phyloP scores from a whole-genome alignment of 2,329 filamentous ascomycete genomes.

The Thelonectria rubi region DNA sequence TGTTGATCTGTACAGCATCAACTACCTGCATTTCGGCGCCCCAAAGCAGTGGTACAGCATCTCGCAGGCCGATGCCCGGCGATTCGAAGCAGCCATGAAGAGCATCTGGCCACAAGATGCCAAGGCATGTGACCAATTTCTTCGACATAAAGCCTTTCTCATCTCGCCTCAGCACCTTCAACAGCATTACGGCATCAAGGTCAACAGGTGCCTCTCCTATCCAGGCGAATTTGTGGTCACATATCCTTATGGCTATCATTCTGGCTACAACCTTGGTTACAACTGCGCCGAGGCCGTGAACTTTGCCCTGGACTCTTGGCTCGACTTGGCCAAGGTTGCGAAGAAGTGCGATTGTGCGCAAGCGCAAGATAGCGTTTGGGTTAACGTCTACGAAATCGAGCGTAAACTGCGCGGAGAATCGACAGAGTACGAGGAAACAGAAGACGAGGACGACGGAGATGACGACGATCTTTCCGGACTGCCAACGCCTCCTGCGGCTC shows the following conservation, averaged over 20 bases:
- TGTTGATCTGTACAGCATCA: slow-evolving; percentile 99
- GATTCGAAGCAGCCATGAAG: slow-evolving; percentile 95
- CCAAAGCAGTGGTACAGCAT: slow-evolving; percentile 99
- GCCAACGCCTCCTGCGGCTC: slow-evolving; percentile 80
- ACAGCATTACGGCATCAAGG: slow-evolving; percentile 91
- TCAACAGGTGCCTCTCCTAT: slow-evolving; percentile 94
- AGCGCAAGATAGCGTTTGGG: slow-evolving; percentile 97
- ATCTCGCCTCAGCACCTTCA: slow-evolving; percentile 91
- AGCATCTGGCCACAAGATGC: slow-evolving; percentile 94
- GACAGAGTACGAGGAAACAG: slow-evolving; percentile 82
- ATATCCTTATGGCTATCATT: slow-evolving; percentile 98
- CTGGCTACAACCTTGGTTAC: slow-evolving; percentile 96
- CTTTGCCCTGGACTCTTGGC: slow-evolving; percentile 94
- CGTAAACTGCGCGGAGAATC: slow-evolving; percentile 91
- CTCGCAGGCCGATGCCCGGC: slow-evolving; percentile 90
- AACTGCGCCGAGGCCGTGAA: slow-evolving; percentile 99
- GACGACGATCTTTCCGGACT: slow-evolving; percentile 73
- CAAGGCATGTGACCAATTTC: slow-evolving; percentile 94
- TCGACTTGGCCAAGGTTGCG: slow-evolving; percentile 93
- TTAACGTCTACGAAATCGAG: slow-evolving; percentile 95
- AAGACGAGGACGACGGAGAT: slow-evolving; percentile 73
- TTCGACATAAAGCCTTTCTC: slow-evolving; percentile 96
- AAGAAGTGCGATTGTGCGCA: slow-evolving; percentile 97
- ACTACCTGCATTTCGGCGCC: slow-evolving; percentile 98
- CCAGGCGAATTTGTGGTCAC: slow-evolving; percentile 99